These are phyloP conservation scores for Schizonepeta tenuifolia DNA, from an alignment of 257 asterid species.

Conservation along the genomic window DNA sequence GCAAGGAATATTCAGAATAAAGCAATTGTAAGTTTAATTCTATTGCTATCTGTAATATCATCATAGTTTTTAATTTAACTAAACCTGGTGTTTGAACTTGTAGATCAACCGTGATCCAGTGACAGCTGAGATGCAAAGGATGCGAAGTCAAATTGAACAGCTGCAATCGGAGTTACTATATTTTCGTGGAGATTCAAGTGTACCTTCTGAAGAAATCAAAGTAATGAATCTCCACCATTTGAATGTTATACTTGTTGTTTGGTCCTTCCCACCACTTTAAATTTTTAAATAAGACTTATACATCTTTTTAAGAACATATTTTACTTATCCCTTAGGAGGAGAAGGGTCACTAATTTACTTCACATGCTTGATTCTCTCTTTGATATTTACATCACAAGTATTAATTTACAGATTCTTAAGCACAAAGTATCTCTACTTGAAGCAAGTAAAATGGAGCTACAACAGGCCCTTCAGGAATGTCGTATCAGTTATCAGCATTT, in stretches of 20 bases:
- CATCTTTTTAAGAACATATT: background rate
- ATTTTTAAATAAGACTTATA: background rate
- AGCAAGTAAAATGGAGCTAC: constrained; percentile 76
- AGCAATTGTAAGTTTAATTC: constrained; percentile 71
- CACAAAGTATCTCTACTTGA: constrained; percentile 90
- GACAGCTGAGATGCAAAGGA: constrained; percentile 77
- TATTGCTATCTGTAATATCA: constrained; percentile 12
- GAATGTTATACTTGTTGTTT: background rate
- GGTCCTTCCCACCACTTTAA: background rate
- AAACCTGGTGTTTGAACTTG: constrained; percentile 23
- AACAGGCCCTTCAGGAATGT: constrained; percentile 69
- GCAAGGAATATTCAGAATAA: constrained; percentile 93
- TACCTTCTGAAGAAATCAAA: constrained; percentile 83
- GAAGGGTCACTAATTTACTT: background rate
- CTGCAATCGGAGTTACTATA: constrained; percentile 86
- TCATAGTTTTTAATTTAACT: background rate
- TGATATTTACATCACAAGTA: constrained; percentile 26
- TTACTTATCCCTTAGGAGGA: background rate
- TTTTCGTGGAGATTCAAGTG: constrained; percentile 73
- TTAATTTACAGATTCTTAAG: constrained; percentile 69
- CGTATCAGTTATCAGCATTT: constrained; percentile 62
- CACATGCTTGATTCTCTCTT: constrained; percentile 14
- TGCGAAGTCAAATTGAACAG: constrained; percentile 92
- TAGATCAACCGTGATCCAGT: constrained; percentile 92
- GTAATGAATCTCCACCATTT: constrained; percentile 41